phyloP scores from a whole-genome alignment of 1,139 yeast genomes.

The Blastobotrys persicus region DNA sequence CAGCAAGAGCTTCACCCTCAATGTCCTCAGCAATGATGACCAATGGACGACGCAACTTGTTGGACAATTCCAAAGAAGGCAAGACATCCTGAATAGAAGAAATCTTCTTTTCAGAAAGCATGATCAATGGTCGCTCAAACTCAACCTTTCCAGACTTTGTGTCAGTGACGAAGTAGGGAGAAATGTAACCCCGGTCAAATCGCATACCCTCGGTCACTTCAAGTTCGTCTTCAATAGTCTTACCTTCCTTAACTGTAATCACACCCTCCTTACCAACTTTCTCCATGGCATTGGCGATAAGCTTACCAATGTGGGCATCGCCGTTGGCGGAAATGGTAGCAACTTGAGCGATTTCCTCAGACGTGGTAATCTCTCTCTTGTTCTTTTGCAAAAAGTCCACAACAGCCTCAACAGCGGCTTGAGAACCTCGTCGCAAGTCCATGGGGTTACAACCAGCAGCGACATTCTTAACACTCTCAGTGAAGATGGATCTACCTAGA shows the following conservation, averaged over 20 bases:
- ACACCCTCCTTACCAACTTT: conserved; percentile 99
- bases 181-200: conserved; percentile 97
- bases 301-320: conserved; percentile 88
- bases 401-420: conserved; percentile 97
- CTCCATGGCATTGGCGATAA: conserved; percentile 97
- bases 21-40: conserved; percentile 94
- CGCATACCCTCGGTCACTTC: conserved; percentile 99
- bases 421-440: conserved; percentile 98
- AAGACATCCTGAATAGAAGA: conserved; percentile 89
- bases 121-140: conserved; percentile 89
- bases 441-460: conserved; percentile 99
- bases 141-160: conserved; percentile 96
- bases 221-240: conserved; percentile 93
- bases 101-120: conserved; percentile 92
- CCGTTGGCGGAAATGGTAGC: conserved; percentile 99
- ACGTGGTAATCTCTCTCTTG: conserved; percentile 95
- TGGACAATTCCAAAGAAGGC: conserved; percentile 92
- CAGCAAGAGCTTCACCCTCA: conserved; percentile 98
- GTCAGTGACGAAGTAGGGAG: conserved; percentile 97
- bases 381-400: conserved; percentile 83
- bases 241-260: conserved; percentile 96
- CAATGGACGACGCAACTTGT: conserved; percentile 93
- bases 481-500: conserved; percentile 93
- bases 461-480: conserved; percentile 96
- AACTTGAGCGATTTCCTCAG: conserved; percentile 97